Base-by-base conservation (phyloP, 495 filamentous ascomycete genomes). In the Letharia columbiana region DNA sequence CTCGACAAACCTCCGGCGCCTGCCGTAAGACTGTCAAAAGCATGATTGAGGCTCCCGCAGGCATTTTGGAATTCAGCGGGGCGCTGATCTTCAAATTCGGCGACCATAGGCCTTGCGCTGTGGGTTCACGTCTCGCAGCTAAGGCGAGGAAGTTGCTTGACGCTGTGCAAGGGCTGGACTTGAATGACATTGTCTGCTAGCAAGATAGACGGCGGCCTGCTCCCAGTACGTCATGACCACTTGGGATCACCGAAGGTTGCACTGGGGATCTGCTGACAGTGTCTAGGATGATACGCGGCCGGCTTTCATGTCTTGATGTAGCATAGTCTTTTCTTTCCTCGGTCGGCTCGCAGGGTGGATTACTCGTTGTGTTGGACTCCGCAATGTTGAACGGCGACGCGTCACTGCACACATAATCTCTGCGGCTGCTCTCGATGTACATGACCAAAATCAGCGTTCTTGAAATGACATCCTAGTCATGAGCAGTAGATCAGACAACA, bases 81-180 rank as follows among this genome's bases (percentile, higher is more conserved):
- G n/a, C 49, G 18, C 20, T 64, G 6, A 3, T 17, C 12, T 40
- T 40, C 62, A 64, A 31, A 3, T 39, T 40, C 12, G 47, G 62
- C 0, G 39, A 57, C n/a, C 62, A 64, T 57, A 28, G 15, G 17
- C 9, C 49, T 57, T 64, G 62, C 41, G 44, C 39, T 28, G 49
- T 64, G 37, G 62, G 62, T n/a, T 4, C 62, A 1, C 62, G 62
- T 41, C 17, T 64, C n/a, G 49, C 23, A 57, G 2, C 15, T 64
- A 15, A 41, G 17, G 62, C 62, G 18, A 44, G 12, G 4, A 35
- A n/a, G 17, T 12, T 64, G 20, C 49, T 56, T 40, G 37, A 50
- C 2, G 47, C 44, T 52, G 50, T 64, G 39, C n/a, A 64, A 40
- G 62, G 62, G 20, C 39, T 64, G 12, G 49, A 57, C n/a, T 52